Evolutionary conservation across 2,329 filamentous ascomycete species (phyloP).

Genomic region (Curvularia spicifera): DNA sequence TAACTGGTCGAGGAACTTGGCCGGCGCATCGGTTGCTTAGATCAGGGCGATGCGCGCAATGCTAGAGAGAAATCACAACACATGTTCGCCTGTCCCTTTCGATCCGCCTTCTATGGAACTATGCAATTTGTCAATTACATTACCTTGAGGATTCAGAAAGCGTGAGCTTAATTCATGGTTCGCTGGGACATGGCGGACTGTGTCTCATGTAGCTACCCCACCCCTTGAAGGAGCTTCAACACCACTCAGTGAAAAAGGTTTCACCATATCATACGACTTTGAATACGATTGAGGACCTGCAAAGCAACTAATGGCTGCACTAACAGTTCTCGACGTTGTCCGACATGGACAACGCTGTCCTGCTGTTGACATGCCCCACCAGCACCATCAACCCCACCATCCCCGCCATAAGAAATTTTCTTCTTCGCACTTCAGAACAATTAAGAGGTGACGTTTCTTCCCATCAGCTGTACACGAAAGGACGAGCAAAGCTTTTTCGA

Average conservation of each 20-base stretch:
- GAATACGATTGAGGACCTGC: background rate
- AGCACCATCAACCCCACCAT: background rate
- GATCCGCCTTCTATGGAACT: background rate
- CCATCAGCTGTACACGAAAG: too few species aligned
- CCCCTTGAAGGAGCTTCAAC: too few species aligned
- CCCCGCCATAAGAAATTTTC: background rate
- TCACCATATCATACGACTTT: background rate
- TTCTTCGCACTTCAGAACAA: too few species aligned
- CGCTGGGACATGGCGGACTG: background rate
- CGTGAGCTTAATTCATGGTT: background rate
- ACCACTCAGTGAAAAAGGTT: too few species aligned
- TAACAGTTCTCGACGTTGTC: background rate
- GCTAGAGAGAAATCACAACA: background rate
- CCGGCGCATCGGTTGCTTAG: background rate
- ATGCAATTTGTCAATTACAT: background rate
- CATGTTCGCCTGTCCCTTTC: background rate
- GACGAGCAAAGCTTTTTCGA: too few species aligned
- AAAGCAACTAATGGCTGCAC: background rate
- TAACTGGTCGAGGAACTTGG: background rate
- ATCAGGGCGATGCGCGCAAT: background rate
- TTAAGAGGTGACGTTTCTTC: too few species aligned
- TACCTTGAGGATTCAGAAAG: background rate
- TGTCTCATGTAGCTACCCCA: background rate
- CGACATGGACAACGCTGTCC: background rate
- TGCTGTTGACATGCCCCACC: background rate